These are phyloP conservation scores for Theobroma cacao DNA, from an alignment of 345 rosid genomes.

Conservation along the genomic window DNA sequence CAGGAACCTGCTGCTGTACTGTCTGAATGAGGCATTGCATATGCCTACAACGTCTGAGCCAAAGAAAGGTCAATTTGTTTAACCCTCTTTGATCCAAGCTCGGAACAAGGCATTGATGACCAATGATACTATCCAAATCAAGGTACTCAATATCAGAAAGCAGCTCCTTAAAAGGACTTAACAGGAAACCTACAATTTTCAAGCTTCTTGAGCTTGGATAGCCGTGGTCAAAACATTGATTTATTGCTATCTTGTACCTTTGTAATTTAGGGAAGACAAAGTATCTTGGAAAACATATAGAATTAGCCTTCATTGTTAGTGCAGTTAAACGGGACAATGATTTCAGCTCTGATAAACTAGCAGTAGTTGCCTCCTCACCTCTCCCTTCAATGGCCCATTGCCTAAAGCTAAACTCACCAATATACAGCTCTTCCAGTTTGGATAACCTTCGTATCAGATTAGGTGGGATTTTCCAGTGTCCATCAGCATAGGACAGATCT, in stretches of 20 bases:
- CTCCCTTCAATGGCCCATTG: neutral
- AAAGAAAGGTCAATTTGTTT: neutral
- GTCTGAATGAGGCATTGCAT: neutral
- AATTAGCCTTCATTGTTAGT: neutral
- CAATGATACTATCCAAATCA: neutral
- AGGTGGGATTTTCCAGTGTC: neutral
- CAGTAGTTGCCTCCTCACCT: neutral
- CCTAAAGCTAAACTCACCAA: neutral
- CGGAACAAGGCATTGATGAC: neutral
- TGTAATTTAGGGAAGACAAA: neutral
- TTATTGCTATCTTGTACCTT: neutral
- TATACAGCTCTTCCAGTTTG: neutral
- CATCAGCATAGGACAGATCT: neutral
- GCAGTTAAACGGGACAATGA: neutral
- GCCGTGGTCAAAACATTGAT: neutral
- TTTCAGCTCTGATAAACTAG: neutral
- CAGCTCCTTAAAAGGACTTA: neutral
- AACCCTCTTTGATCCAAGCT: neutral
- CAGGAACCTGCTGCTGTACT: neutral
- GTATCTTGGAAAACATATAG: neutral
- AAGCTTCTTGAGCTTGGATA: neutral
- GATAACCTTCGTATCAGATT: neutral
- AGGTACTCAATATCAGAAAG: neutral
- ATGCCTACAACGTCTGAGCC: neutral
- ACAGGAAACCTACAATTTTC: neutral